A percentile compares a stretch with the other conserved stretches of the same genome.
Evolutionary conservation across 495 filamentous ascomycete genomes (phyloP).

Genomic region (Penicillium simplicissimum): DNA sequence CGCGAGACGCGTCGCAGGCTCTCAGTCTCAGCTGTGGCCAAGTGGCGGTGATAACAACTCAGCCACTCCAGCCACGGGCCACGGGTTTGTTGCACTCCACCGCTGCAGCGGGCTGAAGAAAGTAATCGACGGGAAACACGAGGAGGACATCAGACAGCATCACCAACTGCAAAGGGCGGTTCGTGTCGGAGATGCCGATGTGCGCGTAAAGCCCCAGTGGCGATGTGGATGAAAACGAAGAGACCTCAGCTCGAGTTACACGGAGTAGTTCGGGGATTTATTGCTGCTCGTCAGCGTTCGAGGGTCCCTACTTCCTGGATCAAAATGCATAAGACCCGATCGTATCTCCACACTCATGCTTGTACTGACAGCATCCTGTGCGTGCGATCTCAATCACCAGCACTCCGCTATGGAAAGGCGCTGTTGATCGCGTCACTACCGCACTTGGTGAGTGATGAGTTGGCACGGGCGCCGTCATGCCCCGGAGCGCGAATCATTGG

Average conservation of each 20-base stretch:
- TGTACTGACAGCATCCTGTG: not conserved
- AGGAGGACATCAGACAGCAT: not conserved
- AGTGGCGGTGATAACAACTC: constrained; percentile 20
- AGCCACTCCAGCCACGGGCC: constrained; percentile 14
- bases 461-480: not conserved
- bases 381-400: not conserved
- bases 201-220: not conserved
- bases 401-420: not conserved
- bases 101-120: constrained; percentile 24
- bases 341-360: not conserved
- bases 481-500: not conserved
- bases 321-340: not conserved
- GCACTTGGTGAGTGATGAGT: not conserved
- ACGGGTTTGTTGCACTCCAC: constrained; percentile 3
- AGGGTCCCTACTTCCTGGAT: too few relatives aligned
- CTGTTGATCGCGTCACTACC: not conserved
- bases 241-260: not conserved
- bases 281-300: not conserved
- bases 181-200: constrained; percentile 8
- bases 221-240: not conserved
- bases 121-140: constrained; percentile 9
- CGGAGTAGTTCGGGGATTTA: not conserved
- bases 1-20: constrained; percentile 1
- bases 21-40: constrained; percentile 9
- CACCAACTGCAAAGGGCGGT: too few relatives aligned